These are phyloP conservation scores for Corylus avellana DNA, from an alignment of 306 rosid genomes.

Conservation along the genomic window DNA sequence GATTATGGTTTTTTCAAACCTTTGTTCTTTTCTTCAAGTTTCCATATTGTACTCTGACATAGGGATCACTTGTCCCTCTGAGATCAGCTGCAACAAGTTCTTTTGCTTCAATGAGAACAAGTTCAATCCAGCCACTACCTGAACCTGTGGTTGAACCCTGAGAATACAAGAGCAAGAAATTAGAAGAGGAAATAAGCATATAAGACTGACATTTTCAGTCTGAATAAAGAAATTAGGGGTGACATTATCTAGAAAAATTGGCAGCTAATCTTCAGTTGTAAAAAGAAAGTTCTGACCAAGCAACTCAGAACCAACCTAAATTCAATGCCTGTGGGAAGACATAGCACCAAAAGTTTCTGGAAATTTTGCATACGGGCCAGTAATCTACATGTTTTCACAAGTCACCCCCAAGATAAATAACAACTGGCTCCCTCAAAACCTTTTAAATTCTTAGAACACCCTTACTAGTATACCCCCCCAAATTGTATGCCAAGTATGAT, in stretches of 20 bases:
- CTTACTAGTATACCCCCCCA: background rate
- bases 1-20: constrained; percentile 49
- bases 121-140: constrained; percentile 79
- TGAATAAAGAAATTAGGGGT: background rate
- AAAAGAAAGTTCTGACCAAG: background rate
- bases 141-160: constrained; percentile 57
- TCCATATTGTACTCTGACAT: constrained; percentile 88
- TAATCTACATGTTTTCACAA: background rate
- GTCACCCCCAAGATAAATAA: background rate
- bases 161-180: constrained; percentile 21
- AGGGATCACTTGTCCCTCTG: constrained; percentile 99
- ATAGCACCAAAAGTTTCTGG: no score
- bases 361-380: no score
- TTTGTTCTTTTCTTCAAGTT: constrained; percentile 79
- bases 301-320: background rate
- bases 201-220: constrained; percentile 16
- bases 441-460: background rate
- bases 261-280: background rate
- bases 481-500: background rate
- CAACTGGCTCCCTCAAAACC: background rate
- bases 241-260: background rate
- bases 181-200: constrained; percentile 6
- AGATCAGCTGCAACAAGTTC: constrained; percentile 95
- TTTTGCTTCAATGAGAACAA: constrained; percentile 80
- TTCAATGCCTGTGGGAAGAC: no score